phyloP scores from a whole-genome alignment of 1,284 basidiomycete species.

The Cystobasidium pallidum region DNA sequence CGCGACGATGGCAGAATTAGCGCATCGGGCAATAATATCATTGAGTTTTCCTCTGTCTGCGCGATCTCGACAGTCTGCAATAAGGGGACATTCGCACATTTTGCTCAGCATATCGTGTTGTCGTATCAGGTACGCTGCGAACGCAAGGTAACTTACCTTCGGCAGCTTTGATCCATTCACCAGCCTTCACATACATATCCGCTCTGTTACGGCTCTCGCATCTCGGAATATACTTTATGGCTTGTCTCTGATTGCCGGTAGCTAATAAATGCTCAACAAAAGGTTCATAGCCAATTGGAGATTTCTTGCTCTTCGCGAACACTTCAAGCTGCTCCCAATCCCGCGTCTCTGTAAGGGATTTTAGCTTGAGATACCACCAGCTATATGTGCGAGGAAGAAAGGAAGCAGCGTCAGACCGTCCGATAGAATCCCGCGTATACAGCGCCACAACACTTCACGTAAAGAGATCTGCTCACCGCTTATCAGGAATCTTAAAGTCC shows the following conservation, averaged over 20 bases:
- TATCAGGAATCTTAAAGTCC: slow-evolving; percentile 90
- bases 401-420: too few species aligned
- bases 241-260: slow-evolving; percentile 73
- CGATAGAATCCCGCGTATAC: too few species aligned
- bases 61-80: slow-evolving; percentile 38
- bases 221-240: slow-evolving; percentile 71
- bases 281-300: slow-evolving; percentile 92
- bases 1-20: slow-evolving; percentile 23
- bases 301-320: slow-evolving; percentile 81
- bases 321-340: slow-evolving; percentile 83
- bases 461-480: slow-evolving; percentile 61
- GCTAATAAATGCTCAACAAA: slow-evolving; percentile 81
- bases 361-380: slow-evolving; percentile 89
- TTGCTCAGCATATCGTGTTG: too few species aligned
- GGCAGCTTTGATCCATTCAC: slow-evolving; percentile 83
- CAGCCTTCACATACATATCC: slow-evolving; percentile 83
- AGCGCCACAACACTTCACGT: not conserved
- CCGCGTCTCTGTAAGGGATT: slow-evolving; percentile 72
- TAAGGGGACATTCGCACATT: too few species aligned
- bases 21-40: slow-evolving; percentile 30
- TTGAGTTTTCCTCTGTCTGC: slow-evolving; percentile 36
- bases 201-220: slow-evolving; percentile 81
- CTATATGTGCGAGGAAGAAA: slow-evolving; percentile 58
- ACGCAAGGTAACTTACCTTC: slow-evolving; percentile 60
- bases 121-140: too few species aligned